A percentile compares a stretch with the other conserved stretches of the same genome.
Evolutionary conservation across 2,329 filamentous ascomycete species (phyloP).

Genomic region (Xylariaceae sp.): DNA sequence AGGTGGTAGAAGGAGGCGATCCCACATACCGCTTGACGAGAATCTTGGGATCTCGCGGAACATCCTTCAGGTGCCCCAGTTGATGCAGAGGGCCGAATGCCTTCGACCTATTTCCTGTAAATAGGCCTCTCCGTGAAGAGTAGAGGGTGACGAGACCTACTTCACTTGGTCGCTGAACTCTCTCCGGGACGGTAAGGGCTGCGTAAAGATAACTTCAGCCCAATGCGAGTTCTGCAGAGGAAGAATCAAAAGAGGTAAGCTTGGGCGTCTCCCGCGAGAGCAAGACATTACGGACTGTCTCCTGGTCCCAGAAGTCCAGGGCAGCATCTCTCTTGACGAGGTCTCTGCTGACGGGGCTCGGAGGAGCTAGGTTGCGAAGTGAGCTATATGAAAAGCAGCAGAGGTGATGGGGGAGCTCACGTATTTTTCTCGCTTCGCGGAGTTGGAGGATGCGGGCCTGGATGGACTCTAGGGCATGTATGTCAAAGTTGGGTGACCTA

Average conservation of each 20-base stretch:
- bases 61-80: conserved; percentile 32
- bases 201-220: conserved; percentile 54
- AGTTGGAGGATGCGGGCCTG: conserved; percentile 42
- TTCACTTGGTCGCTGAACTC: conserved; percentile 34
- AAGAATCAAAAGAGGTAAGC: background rate
- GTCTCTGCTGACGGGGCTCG: conserved; percentile 19
- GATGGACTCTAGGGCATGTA: conserved; percentile 44
- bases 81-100: conserved; percentile 24
- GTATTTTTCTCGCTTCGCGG: conserved; percentile 45
- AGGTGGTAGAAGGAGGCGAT: background rate
- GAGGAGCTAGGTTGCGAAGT: conserved; percentile 14
- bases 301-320: conserved; percentile 20
- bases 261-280: conserved; percentile 7
- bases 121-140: background rate
- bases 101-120: conserved; percentile 13
- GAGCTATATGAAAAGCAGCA: conserved; percentile 15
- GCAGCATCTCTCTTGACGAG: conserved; percentile 18
- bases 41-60: conserved; percentile 41
- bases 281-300: conserved; percentile 14
- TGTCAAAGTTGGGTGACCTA: conserved; percentile 47
- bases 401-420: conserved; percentile 28
- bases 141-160: conserved; percentile 19
- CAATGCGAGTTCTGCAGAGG: conserved; percentile 37
- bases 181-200: conserved; percentile 43
- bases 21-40: conserved; percentile 45